Evolutionary conservation across 2,329 filamentous ascomycete genomes (phyloP), one percentile per base, ranked within the genome.

Genomic region (Botrytis sinoallii): DNA sequence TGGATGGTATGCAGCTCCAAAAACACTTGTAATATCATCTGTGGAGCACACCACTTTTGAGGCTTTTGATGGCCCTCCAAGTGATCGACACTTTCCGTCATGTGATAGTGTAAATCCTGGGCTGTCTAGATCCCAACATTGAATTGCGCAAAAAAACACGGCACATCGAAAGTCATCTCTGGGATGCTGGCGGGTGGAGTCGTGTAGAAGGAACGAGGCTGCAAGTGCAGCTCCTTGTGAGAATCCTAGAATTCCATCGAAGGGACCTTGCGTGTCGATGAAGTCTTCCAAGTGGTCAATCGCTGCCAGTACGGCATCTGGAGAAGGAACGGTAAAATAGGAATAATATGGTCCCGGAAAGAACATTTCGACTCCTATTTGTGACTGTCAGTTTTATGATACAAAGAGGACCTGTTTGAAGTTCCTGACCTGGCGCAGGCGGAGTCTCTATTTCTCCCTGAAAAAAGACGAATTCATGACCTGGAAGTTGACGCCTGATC

Each of bases 221-320:
- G 52, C 52, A 57, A 57, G 52, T 32, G 85, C 86, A 2, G 88
- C 88, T 3, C 88, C 88, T 78, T 90, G 88, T 0, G 88, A 89
- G 77, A 90, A 90, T 1, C 88, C 88, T 20, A 90, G 83, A 64
- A 90, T 85, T 5, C 86, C 88, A 74, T 86, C 85, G 73, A 88
- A 84, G 1, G 83, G 83, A 0, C 83, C 83, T 4, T 82, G 79
- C 44, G 85, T 81, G 20, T 86, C 83, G 75, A 88, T 82, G 9
- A 85, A 57, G n/a, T 57, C 52, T 18, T 57, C n/a, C 3, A 57
- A 57, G 12, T n/a, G 52, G 16, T 57, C 52, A 29, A 57, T 18
- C n/a, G 52, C 52, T 57, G 52, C 52, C 12, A 57, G 16, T 57
- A 57, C 52, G 14, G n/a, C 14, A 57, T 57, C 10, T 29, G 52